Evolutionary conservation across 2,329 filamentous ascomycete genomes (phyloP), one percentile per base, ranked within the genome.

Genomic region (Aspergillus terreus): DNA sequence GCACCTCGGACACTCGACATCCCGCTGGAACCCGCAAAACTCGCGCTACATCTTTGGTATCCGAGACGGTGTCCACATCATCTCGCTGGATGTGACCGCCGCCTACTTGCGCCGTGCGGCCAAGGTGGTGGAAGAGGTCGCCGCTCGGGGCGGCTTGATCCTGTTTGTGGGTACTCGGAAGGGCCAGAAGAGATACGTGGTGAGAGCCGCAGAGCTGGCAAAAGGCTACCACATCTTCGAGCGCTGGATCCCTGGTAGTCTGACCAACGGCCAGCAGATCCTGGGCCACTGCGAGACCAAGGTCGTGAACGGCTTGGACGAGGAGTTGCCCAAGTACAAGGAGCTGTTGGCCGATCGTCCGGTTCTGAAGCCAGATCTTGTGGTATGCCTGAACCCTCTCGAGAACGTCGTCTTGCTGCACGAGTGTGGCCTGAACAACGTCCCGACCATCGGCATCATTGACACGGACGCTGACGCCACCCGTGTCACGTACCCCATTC

Each of bases 401-500:
- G 94, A 99, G 78, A 97, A 99, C 71, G 90, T 88, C 65, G 84
- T 91, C 6, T 69, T 96, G 69, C 77, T 99, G 65, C 90, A 94
- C 71, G 94, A 99, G 77, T 97, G 94, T 70, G 89, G 87, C 0
- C 70, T 91, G 52, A 87, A 90, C 68, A 89, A 87, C 65, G 88
- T 99, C 51, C 94, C 94, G 1, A 97, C 94, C 0, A 94, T 99
- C 64, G 94, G 92, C 44, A 80, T 99, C 52, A 87, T 97, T 60
- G 94, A 99, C 71, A 97, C 94, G 1, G 88, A 99, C 71, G 86
- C 85, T 2, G 88, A 97, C 71, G 90, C 94, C 0, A 90, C 90
- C 0, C 92, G 89, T 83, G 91, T 97, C 46, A 97, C 94, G 4
- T 99, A 99, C 68, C 88, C 89, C 12, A 96, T 99, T 61, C 94